Evolutionary conservation across 1,284 basidiomycete species (phyloP).

Genomic region (Tranzscheliella williamsii): DNA sequence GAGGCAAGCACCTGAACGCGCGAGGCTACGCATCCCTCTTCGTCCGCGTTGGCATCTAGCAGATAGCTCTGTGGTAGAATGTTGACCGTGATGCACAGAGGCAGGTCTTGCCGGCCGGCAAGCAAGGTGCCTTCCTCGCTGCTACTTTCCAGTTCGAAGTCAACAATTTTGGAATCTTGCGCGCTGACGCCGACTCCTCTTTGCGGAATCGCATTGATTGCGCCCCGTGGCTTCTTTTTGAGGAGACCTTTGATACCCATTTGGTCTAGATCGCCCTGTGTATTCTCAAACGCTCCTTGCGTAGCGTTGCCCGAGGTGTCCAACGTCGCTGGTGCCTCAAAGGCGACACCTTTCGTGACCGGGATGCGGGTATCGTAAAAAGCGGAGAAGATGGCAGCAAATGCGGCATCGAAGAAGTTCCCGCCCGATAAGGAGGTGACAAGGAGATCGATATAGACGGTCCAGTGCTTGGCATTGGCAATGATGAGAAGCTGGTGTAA

Average conservation of each 20-base stretch:
- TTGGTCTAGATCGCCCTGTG: conserved; percentile 30
- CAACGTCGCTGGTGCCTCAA: conserved; percentile 38
- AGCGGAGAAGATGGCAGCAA: conserved; percentile 49
- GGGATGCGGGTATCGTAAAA: conserved; percentile 50
- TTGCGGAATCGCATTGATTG: neutral
- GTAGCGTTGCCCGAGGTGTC: conserved; percentile 24
- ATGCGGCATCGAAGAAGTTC: conserved; percentile 51
- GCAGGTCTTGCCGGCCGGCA: conserved; percentile 41
- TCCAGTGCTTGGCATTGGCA: conserved; percentile 50
- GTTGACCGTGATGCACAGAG: conserved; percentile 53
- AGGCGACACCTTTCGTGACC: conserved; percentile 40
- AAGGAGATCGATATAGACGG: conserved; percentile 47
- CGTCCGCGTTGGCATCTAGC: conserved; percentile 49
- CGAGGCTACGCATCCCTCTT: conserved; percentile 40
- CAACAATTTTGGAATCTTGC: conserved; percentile 29
- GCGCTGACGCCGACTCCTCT: neutral
- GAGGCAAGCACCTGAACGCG: conserved; percentile 43
- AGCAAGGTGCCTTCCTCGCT: conserved; percentile 38
- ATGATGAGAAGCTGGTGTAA: conserved; percentile 46
- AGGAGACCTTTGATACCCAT: conserved; percentile 48
- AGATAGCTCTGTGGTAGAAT: conserved; percentile 40
- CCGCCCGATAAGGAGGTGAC: conserved; percentile 52
- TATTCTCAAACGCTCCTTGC: conserved; percentile 25
- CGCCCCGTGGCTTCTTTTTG: conserved; percentile 32
- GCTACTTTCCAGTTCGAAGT: conserved; percentile 50